Conservation (phyloP, 2,329 filamentous ascomycete species). For the Exophiala mesophila region DNA sequence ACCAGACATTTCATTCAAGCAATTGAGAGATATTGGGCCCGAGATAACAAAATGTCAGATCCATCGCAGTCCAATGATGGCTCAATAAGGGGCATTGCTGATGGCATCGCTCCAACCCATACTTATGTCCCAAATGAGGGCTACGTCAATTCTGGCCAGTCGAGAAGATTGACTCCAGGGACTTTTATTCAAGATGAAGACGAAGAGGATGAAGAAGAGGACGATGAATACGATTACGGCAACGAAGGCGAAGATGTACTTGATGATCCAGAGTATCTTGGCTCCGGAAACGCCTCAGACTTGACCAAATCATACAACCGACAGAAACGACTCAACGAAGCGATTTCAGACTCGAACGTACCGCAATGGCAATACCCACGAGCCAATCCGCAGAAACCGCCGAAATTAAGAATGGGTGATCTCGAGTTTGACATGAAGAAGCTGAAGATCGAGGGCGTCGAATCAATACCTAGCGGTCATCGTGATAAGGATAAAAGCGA, state of each 20-base stretch:
- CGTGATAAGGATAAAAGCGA: slow-evolving; percentile 70
- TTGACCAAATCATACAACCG: slow-evolving; percentile 86
- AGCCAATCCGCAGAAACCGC: slow-evolving; percentile 76
- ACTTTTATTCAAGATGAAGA: slow-evolving; percentile 28
- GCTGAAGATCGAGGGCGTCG: slow-evolving; percentile 65
- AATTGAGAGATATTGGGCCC: too few relatives aligned
- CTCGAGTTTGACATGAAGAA: slow-evolving; percentile 70
- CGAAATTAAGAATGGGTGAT: slow-evolving; percentile 57
- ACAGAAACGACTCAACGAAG: slow-evolving; percentile 63
- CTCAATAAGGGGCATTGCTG: slow-evolving; percentile 34
- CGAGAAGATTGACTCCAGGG: slow-evolving; percentile 28
- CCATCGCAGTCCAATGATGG: neutral
- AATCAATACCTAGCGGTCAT: slow-evolving; percentile 11
- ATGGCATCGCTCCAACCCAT: slow-evolving; percentile 43
- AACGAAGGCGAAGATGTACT: slow-evolving; percentile 52
- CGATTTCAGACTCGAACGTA: slow-evolving; percentile 41
- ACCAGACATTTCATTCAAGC: too few relatives aligned
- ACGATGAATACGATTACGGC: slow-evolving; percentile 60
- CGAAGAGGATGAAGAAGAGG: slow-evolving; percentile 44
- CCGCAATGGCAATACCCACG: slow-evolving; percentile 59
- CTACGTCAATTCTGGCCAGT: slow-evolving; percentile 35
- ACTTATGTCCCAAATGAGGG: slow-evolving; percentile 47
- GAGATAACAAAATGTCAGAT: neutral
- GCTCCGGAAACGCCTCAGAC: slow-evolving; percentile 57
- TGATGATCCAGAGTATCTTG: slow-evolving; percentile 51